These are phyloP conservation scores for Monosporascus sp. DNA, from an alignment of 2,329 filamentous ascomycete genomes.

Conservation along the genomic window DNA sequence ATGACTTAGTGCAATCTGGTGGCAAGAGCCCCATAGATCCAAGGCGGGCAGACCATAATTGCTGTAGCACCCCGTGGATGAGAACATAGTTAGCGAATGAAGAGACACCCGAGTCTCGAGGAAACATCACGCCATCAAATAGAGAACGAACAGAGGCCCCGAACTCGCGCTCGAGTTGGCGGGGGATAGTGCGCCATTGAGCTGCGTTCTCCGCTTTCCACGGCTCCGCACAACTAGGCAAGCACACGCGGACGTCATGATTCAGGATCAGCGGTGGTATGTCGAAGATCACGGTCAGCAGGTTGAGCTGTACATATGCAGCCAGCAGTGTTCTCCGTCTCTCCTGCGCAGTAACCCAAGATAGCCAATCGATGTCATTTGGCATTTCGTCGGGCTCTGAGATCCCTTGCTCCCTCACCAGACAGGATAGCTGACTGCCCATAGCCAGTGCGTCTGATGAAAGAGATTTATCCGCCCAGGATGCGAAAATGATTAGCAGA, in stretches of 20 bases:
- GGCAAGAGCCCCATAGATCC: conserved; percentile 5
- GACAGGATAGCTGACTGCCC: conserved; percentile 14
- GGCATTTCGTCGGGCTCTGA: background rate
- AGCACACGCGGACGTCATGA: conserved; percentile 45
- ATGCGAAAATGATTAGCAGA: conserved; percentile 24
- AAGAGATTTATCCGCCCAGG: conserved; percentile 16
- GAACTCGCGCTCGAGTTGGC: conserved; percentile 16
- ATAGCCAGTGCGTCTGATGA: conserved; percentile 17
- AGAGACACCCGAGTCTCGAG: conserved; percentile 31
- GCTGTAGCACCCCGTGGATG: conserved; percentile 48
- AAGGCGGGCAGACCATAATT: conserved; percentile 46
- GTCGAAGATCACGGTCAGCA: conserved; percentile 58
- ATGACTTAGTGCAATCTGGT: conserved; percentile 33
- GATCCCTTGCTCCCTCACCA: conserved; percentile 7
- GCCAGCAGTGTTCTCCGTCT: conserved; percentile 48
- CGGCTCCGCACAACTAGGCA: conserved; percentile 48
- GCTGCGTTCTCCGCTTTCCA: conserved; percentile 48
- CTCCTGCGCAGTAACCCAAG: conserved; percentile 47
- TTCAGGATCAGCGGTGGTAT: conserved; percentile 53
- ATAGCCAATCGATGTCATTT: conserved; percentile 47
- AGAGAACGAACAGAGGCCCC: conserved; percentile 28
- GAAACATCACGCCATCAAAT: conserved; percentile 13
- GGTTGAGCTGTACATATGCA: conserved; percentile 47
- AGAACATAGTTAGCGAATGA: conserved; percentile 49
- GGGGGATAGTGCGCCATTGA: conserved; percentile 39